Evolutionary conservation across 305 asterid genomes (phyloP).

Genomic region (Fraxinus velutina): DNA sequence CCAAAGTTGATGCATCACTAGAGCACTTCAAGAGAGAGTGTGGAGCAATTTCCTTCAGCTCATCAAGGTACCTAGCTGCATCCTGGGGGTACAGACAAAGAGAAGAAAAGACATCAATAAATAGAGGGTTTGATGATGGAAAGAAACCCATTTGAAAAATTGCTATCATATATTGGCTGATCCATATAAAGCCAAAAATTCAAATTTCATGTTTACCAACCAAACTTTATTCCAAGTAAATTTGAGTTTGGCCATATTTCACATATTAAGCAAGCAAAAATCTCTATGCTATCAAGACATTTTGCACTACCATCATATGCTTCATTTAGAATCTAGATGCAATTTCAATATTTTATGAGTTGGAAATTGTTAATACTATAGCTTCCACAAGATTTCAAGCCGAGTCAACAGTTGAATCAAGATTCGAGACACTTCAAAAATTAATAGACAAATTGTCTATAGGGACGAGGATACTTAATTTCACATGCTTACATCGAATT

Average conservation of each 20-base stretch:
- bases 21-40: constrained; percentile 68
- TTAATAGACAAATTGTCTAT: background rate
- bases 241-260: background rate
- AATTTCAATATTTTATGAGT: background rate
- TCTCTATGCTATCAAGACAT: background rate
- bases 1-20: constrained; percentile 83
- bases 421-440: background rate
- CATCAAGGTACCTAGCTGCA: constrained; percentile 61
- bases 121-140: background rate
- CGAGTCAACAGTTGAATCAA: background rate
- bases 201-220: background rate
- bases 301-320: background rate
- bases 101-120: background rate
- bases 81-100: constrained; percentile 41
- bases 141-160: background rate
- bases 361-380: background rate
- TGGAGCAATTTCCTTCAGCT: constrained; percentile 65
- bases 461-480: background rate
- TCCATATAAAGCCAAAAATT: background rate
- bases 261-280: background rate
- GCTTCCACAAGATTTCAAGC: background rate
- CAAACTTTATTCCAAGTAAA: background rate
- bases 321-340: background rate
- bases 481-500: background rate
- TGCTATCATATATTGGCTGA: background rate